A percentile compares a stretch with the other conserved stretches of the same genome.
phyloP scores from a whole-genome alignment of 1,284 basidiomycete species.

The Amylostereum areolatum region DNA sequence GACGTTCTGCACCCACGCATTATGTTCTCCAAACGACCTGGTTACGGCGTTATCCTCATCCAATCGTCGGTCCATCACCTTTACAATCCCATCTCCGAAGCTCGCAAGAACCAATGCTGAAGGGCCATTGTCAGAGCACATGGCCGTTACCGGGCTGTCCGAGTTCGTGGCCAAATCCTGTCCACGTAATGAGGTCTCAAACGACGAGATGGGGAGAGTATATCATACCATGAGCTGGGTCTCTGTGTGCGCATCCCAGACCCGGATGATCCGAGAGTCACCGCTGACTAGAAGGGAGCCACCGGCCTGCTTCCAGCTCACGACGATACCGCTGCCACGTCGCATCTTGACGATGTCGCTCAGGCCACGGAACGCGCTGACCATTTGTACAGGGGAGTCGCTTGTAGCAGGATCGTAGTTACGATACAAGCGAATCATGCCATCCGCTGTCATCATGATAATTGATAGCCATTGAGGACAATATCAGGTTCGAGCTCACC shows the following conservation, averaged over 20 bases:
- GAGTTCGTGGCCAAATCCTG: conserved; percentile 88
- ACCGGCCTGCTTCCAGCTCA: conserved; percentile 91
- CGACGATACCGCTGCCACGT: conserved; percentile 78
- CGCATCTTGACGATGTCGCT: conserved; percentile 72
- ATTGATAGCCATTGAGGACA: conserved; percentile 1
- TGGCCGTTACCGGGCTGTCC: conserved; percentile 84
- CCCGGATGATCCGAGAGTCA: conserved; percentile 82
- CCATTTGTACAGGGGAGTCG: conserved; percentile 73
- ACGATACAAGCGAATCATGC: conserved; percentile 86
- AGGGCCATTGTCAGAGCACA: conserved; percentile 76
- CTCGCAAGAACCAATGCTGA: conserved; percentile 84
- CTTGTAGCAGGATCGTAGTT: conserved; percentile 75
- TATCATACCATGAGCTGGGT: conserved; percentile 63
- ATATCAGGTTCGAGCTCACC: conserved; percentile 41
- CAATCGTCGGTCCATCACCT: conserved; percentile 88
- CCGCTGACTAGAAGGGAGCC: conserved; percentile 88
- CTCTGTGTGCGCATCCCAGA: conserved; percentile 96
- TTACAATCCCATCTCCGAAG: conserved; percentile 90
- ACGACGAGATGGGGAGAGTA: neutral
- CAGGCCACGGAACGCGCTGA: conserved; percentile 89
- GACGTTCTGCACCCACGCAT: conserved; percentile 89
- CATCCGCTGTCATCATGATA: conserved; percentile 62
- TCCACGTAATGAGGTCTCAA: neutral
- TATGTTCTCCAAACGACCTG: conserved; percentile 77
- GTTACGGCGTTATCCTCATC: conserved; percentile 85